Percentiles rank a stretch among this genome's conserved stretches.
phyloP scores from a whole-genome alignment of 352 stramenopile genomes.

The Globisporangium iwayamae region DNA sequence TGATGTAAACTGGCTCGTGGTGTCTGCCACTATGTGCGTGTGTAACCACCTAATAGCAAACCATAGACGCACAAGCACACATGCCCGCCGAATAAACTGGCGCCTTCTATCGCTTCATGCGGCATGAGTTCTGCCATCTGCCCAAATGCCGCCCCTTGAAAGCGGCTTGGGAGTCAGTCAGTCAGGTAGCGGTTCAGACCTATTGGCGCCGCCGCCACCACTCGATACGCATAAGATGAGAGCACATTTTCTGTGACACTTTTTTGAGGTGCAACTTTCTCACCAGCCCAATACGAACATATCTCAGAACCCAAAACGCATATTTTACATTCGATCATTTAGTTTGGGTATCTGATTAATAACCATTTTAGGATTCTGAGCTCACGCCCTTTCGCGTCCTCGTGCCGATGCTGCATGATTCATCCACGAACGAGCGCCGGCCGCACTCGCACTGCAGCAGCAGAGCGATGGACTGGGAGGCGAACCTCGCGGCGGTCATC shows the following conservation, averaged over 20 bases:
- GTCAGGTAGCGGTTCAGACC: too few relatives aligned
- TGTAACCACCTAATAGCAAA: background rate
- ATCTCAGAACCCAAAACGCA: background rate
- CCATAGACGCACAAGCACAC: background rate
- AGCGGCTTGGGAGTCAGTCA: too few relatives aligned
- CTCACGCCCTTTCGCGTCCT: background rate
- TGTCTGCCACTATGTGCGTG: background rate
- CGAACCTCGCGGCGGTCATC: conserved; percentile 77
- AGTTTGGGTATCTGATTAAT: background rate
- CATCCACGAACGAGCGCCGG: background rate
- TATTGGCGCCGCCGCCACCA: too few relatives aligned
- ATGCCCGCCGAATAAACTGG: background rate
- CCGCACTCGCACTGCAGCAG: background rate
- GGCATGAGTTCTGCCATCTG: too few relatives aligned
- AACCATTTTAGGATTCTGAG: background rate
- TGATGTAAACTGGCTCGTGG: background rate
- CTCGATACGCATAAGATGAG: too few relatives aligned
- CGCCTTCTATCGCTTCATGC: background rate
- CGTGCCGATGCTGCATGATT: too few relatives aligned
- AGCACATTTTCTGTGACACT: too few relatives aligned
- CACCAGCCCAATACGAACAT: background rate
- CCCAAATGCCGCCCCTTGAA: too few relatives aligned
- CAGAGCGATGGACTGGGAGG: conserved; percentile 21
- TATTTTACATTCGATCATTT: background rate
- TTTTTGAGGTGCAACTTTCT: too few relatives aligned